These are phyloP conservation scores for Escallonia rubra DNA, from an alignment of 129 eudicot species.

Conservation along the genomic window DNA sequence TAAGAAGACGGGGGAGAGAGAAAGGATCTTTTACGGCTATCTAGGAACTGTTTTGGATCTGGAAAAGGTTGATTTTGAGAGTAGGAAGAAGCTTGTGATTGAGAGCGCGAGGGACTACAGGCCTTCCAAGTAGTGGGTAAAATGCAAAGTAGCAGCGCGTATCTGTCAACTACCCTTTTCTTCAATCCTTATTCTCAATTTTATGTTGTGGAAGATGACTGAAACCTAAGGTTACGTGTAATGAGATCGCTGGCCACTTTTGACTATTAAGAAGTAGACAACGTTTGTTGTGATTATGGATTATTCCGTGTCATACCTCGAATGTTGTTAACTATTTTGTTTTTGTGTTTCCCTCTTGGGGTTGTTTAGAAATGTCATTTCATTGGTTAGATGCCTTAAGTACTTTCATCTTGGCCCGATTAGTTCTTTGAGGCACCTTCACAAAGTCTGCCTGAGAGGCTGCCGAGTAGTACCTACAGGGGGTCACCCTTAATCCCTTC, in stretches of 20 bases:
- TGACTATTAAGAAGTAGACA: not conserved
- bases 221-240: not conserved
- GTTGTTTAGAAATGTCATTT: too few relatives aligned
- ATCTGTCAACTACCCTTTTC: not conserved
- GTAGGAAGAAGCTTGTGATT: constrained; percentile 61
- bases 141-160: not conserved
- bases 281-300: too few relatives aligned
- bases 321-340: too few relatives aligned
- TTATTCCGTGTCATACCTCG: too few relatives aligned
- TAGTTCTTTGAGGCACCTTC: too few relatives aligned
- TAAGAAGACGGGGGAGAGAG: constrained; percentile 63
- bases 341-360: too few relatives aligned
- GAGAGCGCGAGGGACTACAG: constrained; percentile 56
- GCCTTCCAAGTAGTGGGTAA: constrained; percentile 16
- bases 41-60: constrained; percentile 72
- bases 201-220: not conserved
- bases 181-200: not conserved
- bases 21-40: constrained; percentile 73
- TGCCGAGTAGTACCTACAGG: too few relatives aligned
- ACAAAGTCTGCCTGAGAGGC: too few relatives aligned
- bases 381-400: too few relatives aligned
- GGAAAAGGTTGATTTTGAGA: constrained; percentile 66
- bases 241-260: not conserved
- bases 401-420: too few relatives aligned
- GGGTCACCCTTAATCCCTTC: too few relatives aligned